Evolutionary conservation across 345 rosid species (phyloP).

Genomic region (Salix exigua): DNA sequence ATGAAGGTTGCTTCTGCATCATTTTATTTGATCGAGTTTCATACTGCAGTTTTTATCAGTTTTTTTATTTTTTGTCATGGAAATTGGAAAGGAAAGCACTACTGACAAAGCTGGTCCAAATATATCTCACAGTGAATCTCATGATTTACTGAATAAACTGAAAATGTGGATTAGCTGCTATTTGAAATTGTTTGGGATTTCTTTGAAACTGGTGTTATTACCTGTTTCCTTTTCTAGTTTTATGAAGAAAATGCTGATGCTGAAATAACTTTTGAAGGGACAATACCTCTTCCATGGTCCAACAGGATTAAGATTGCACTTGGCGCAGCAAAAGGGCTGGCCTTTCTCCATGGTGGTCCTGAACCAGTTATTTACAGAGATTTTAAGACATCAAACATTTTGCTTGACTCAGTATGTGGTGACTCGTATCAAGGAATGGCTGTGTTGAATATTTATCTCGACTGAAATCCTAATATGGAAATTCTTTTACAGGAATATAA

Average conservation of each 20-base stretch:
- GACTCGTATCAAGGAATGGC: background rate
- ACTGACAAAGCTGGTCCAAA: background rate
- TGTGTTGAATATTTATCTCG: background rate
- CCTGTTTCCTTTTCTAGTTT: slow-evolving; percentile 1
- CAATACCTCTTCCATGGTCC: slow-evolving; percentile 41
- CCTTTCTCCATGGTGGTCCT: slow-evolving; percentile 33
- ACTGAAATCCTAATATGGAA: background rate
- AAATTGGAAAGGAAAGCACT: background rate
- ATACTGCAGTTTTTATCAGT: background rate
- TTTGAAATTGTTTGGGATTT: background rate
- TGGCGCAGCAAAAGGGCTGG: slow-evolving; percentile 37
- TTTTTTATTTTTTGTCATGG: background rate
- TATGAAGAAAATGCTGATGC: slow-evolving; percentile 13
- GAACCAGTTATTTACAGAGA: slow-evolving; percentile 34
- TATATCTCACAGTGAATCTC: background rate
- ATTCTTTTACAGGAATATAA: slow-evolving; percentile 23
- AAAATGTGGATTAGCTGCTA: background rate
- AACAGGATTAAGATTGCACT: slow-evolving; percentile 33
- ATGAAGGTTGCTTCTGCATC: background rate
- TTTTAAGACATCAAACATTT: slow-evolving; percentile 33
- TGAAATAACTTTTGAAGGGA: slow-evolving; percentile 41
- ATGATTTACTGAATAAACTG: background rate
- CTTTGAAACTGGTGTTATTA: slow-evolving; percentile 19
- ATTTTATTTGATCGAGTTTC: background rate
- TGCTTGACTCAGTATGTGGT: slow-evolving; percentile 29